phyloP scores from a whole-genome alignment of 305 asterid genomes.

The Rubia tinctorum region DNA sequence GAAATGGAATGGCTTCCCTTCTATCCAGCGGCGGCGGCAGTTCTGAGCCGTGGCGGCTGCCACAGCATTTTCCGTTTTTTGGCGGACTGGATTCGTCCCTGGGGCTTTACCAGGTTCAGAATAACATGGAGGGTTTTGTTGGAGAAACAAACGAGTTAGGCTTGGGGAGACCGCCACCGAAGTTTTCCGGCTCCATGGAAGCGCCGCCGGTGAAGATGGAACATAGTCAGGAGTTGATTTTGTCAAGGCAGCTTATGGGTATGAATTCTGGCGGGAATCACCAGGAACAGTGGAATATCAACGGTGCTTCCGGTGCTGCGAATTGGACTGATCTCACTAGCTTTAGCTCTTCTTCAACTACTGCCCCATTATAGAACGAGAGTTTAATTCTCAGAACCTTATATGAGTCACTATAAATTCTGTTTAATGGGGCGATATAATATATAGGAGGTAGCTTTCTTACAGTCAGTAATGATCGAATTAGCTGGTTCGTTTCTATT shows the following conservation, averaged over 20 bases:
- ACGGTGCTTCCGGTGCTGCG: constrained; percentile 17
- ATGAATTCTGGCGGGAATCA: constrained; percentile 23
- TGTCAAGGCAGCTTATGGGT: constrained; percentile 52
- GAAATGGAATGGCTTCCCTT: constrained; percentile 28
- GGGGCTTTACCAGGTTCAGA: constrained; percentile 49
- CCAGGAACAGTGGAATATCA: constrained; percentile 39
- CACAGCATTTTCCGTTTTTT: constrained; percentile 64
- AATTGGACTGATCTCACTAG: constrained; percentile 68
- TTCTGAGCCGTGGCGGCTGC: constrained; percentile 70
- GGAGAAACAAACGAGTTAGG: constrained; percentile 28
- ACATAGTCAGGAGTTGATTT: constrained; percentile 36
- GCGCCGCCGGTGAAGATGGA: constrained; percentile 66
- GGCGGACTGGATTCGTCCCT: constrained; percentile 44
- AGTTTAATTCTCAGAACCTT: background rate
- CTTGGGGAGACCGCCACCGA: constrained; percentile 22
- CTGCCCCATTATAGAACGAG: constrained; percentile 37
- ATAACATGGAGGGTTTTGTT: constrained; percentile 37
- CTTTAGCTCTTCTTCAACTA: constrained; percentile 73
- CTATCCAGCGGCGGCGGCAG: constrained; percentile 38
- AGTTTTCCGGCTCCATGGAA: constrained; percentile 36
- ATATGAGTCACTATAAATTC: background rate
- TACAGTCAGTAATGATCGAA: background rate
- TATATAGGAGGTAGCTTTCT: background rate
- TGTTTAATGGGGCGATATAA: background rate
- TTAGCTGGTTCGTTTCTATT: constrained; percentile 1